Percentiles rank a stretch among this genome's conserved stretches.
Evolutionary conservation across 2,329 filamentous ascomycete species (phyloP).

Genomic region (Fonsecaea pedrosoi): DNA sequence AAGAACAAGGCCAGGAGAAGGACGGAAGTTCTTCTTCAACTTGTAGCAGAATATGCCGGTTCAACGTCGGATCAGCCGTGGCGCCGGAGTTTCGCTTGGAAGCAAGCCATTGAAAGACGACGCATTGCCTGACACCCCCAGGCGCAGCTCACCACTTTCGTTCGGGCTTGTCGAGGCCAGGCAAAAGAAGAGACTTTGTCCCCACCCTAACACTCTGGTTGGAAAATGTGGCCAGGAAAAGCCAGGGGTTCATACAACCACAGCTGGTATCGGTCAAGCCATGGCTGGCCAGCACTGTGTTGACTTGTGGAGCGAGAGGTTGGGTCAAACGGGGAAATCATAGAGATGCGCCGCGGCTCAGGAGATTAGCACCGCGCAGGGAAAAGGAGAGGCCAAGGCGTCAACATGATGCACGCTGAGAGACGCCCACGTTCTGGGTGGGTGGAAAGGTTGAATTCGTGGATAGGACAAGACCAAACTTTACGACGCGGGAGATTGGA

Average conservation of each 20-base stretch:
- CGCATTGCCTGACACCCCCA: conserved; percentile 2
- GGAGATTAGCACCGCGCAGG: conserved; percentile 13
- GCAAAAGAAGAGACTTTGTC: conserved; percentile 5
- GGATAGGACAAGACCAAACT: not conserved
- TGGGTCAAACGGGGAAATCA: not conserved
- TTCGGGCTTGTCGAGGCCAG: not conserved
- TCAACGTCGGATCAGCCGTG: conserved; percentile 9
- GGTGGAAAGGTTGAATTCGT: not conserved
- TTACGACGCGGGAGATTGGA: not conserved
- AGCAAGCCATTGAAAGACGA: conserved; percentile 10
- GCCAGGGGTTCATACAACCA: conserved; percentile 3
- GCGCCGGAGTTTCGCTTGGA: conserved; percentile 8
- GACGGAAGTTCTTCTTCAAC: conserved; percentile 14
- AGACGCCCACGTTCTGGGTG: not conserved
- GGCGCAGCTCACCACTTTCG: conserved; percentile 3
- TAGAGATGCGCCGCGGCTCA: conserved; percentile 13
- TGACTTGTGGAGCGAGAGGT: conserved; percentile 1
- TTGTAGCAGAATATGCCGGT: conserved; percentile 14
- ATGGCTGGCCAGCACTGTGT: conserved; percentile 3
- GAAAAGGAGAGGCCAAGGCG: conserved; percentile 17
- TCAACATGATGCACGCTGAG: not conserved
- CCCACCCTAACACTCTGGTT: not conserved
- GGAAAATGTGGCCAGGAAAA: not conserved
- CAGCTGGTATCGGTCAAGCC: not conserved
- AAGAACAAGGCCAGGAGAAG: conserved; percentile 5